Conservation (phyloP, 768 basidiomycete species). For the Boletus coccyginus region DNA sequence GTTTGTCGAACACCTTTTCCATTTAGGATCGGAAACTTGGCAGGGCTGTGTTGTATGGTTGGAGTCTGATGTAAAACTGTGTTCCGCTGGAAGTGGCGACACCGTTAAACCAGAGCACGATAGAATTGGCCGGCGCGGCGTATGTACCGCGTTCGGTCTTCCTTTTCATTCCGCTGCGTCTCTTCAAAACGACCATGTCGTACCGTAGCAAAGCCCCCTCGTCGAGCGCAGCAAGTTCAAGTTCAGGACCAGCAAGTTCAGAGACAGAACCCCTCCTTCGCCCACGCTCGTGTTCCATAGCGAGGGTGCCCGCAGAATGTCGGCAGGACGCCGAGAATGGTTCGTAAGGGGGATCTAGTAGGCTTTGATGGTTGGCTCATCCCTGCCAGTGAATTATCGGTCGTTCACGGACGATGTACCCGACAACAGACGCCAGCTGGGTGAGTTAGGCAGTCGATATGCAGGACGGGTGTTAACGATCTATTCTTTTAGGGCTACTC, state of each 20-base stretch:
- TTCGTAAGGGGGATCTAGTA: conserved; percentile 1
- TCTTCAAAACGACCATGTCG: background rate
- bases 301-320: background rate
- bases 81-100: too few species aligned
- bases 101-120: too few species aligned
- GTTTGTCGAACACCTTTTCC: too few species aligned
- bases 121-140: too few species aligned
- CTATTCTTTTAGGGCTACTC: conserved; percentile 20
- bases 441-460: conserved; percentile 30
- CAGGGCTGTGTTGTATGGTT: too few species aligned
- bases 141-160: background rate
- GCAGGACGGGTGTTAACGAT: background rate
- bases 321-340: conserved; percentile 9
- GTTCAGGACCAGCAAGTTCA: background rate
- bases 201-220: background rate
- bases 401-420: conserved; percentile 45
- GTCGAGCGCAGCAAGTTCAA: background rate
- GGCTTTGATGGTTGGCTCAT: background rate
- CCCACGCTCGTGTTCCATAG: background rate
- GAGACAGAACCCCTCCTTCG: conserved; percentile 24
- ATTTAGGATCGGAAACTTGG: too few species aligned
- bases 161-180: background rate
- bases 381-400: conserved; percentile 1
- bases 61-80: too few species aligned
- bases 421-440: conserved; percentile 46